Percentiles rank a stretch among this genome's conserved stretches.
phyloP scores from a whole-genome alignment of 2,329 filamentous ascomycete species.

The Alternaria brassicae region DNA sequence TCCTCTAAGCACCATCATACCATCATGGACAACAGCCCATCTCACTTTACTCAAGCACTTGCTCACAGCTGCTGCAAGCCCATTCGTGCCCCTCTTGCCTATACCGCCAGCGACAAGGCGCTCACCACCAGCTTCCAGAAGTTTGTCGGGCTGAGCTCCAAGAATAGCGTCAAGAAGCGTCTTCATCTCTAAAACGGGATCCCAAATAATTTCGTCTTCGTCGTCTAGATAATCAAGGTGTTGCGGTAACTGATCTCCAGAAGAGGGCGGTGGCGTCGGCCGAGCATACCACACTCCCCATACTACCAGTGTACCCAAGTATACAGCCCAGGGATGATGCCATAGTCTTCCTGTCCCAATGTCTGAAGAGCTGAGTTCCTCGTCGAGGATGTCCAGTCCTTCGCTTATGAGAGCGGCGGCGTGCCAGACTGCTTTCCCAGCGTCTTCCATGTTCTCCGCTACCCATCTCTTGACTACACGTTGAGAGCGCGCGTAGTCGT shows the following conservation, averaged over 20 bases:
- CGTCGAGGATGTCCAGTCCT: conserved; percentile 57
- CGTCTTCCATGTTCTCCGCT: conserved; percentile 39
- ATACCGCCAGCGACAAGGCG: conserved; percentile 48
- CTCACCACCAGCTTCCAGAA: conserved; percentile 22
- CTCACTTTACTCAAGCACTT: conserved; percentile 63
- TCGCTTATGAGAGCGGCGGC: conserved; percentile 62
- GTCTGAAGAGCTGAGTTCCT: conserved; percentile 38
- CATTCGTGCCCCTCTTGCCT: conserved; percentile 59
- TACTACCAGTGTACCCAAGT: conserved; percentile 64
- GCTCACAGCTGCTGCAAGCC: conserved; percentile 63
- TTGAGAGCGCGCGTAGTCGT: conserved; percentile 61
- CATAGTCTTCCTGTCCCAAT: conserved; percentile 61
- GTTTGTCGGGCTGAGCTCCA: conserved; percentile 50
- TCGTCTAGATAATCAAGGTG: conserved; percentile 33
- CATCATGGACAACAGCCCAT: conserved; percentile 69
- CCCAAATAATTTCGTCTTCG: conserved; percentile 61
- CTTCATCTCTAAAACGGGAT: conserved; percentile 59
- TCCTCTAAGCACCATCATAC: conserved; percentile 62
- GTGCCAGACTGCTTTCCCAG: conserved; percentile 60
- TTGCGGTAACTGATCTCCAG: neutral
- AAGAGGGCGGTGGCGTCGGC: conserved; percentile 14
- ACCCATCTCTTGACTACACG: conserved; percentile 62
- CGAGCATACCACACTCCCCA: conserved; percentile 64
- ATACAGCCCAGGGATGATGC: conserved; percentile 69
- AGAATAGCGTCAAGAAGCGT: conserved; percentile 52